Evolutionary conservation across 129 eudicot species (phyloP).

Genomic region (Flaveria linearis): DNA sequence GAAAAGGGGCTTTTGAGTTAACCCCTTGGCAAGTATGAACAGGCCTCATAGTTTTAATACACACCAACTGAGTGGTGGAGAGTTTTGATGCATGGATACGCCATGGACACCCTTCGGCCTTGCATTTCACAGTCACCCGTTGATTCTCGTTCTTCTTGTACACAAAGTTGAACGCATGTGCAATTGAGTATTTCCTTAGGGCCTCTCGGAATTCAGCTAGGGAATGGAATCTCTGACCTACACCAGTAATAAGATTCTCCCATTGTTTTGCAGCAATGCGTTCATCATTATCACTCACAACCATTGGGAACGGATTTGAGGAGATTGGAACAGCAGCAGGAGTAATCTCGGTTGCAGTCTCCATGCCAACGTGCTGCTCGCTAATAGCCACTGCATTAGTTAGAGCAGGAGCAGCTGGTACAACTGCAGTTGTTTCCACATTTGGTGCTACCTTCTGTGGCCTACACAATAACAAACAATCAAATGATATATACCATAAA

Average conservation of each 20-base stretch:
- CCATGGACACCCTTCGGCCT: conserved; percentile 58
- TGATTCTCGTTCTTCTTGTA: conserved; percentile 55
- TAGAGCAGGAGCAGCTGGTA: conserved; percentile 4
- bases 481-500: background rate
- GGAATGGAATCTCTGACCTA: conserved; percentile 50
- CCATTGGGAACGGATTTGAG: conserved; percentile 34
- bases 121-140: conserved; percentile 52
- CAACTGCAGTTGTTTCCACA: conserved; percentile 29
- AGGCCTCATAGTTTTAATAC: conserved; percentile 47
- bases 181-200: conserved; percentile 48
- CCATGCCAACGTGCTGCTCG: conserved; percentile 33
- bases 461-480: conserved; percentile 33
- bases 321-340: conserved; percentile 36
- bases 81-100: conserved; percentile 53
- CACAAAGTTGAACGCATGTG: conserved; percentile 48
- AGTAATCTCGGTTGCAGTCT: conserved; percentile 24
- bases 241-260: conserved; percentile 49
- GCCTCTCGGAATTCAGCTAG: conserved; percentile 51
- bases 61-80: conserved; percentile 50
- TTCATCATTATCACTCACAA: conserved; percentile 26
- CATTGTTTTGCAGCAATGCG: conserved; percentile 47
- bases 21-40: conserved; percentile 53
- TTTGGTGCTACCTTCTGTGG: conserved; percentile 37
- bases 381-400: conserved; percentile 25
- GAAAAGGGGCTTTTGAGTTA: conserved; percentile 45